Evolutionary conservation across 345 rosid genomes (phyloP).

Genomic region (Geranium rotundifolium): DNA sequence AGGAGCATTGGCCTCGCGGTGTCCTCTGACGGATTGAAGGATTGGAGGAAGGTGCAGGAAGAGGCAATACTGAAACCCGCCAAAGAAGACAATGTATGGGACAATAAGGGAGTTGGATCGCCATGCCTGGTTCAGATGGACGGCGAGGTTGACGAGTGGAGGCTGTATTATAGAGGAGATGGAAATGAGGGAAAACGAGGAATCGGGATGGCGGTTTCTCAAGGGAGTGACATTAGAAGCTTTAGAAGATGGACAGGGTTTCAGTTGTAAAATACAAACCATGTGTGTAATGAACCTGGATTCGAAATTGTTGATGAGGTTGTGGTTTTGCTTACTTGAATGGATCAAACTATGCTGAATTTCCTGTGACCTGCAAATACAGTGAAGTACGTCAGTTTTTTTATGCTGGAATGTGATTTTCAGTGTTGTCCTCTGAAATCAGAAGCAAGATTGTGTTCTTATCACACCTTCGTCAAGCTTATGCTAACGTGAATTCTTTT

Average conservation of each 20-base stretch:
- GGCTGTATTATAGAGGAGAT: slow-evolving; percentile 32
- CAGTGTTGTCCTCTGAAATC: too few species aligned
- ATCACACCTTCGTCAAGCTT: too few species aligned
- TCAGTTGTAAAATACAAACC: neutral
- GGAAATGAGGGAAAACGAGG: slow-evolving; percentile 25
- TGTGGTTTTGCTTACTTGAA: too few species aligned
- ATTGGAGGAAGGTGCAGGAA: slow-evolving; percentile 25
- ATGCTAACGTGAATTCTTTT: too few species aligned
- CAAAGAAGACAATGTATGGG: slow-evolving; percentile 24
- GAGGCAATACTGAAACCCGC: slow-evolving; percentile 15
- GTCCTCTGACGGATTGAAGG: slow-evolving; percentile 29
- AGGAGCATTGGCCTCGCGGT: slow-evolving; percentile 32
- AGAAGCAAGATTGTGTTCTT: too few species aligned
- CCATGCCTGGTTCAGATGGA: slow-evolving; percentile 36
- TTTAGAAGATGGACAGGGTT: slow-evolving; percentile 27
- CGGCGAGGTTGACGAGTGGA: slow-evolving; percentile 27
- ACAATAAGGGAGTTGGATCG: slow-evolving; percentile 22
- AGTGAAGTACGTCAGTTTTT: too few species aligned
- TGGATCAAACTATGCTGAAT: too few species aligned
- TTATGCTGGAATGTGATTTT: too few species aligned
- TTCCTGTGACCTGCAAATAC: too few species aligned
- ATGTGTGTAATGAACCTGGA: too few species aligned
- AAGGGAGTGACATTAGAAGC: slow-evolving; percentile 16
- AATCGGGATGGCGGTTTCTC: slow-evolving; percentile 35
- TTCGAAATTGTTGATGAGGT: too few species aligned